Base-by-base conservation (phyloP, 2,329 filamentous ascomycete genomes). In the Boeremia exigua region DNA sequence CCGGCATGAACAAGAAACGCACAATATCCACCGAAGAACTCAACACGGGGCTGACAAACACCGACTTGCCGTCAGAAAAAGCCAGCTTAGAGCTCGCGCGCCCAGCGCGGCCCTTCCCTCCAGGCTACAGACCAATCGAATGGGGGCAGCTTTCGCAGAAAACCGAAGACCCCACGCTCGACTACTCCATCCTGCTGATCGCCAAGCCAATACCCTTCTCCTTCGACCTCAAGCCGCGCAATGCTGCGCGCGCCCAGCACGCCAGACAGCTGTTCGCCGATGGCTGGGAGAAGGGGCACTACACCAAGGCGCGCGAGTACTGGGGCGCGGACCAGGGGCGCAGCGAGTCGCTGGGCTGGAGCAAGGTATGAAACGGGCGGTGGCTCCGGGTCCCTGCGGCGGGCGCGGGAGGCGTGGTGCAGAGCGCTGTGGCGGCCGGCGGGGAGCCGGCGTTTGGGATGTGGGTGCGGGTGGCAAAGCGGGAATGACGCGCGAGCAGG, bases 131-230 rank as follows among this genome's bases (percentile, higher is more conserved):
- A 42, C 62, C 65, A 3, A 46, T 63, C 17, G 62, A 68, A 59
- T 65, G 65, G 61, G 61, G 63, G 34, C 57, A 69, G 42, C 42
- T 58, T n/a, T 60, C 51, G 17, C 56, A 68, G 12, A 69, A 66
- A 32, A 59, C 62, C 9, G 51, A 69, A n/a, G 78, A 80, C 44
- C 77, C 78, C 1, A 80, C 78, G 1, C 74, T 80, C 33, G 70
- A 78, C 58, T 80, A 75, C 62, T 75, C 76, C 11, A 78, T 75
- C 11, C 63, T 80, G 10, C 71, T 80, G 29, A 80, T 80, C 40
- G 78, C 78, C 1, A 80, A 80, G 54, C 79, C 79, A 1, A 60
- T 76, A 14, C 78, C 78, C 0, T 80, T 80, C 69, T 70, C 74
- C 36, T 80, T 80, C 59, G 51, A 72, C 10, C 67, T 81, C 23